phyloP scores from a whole-genome alignment of 805 yeast species.

The Metschnikowia cerradonensis region DNA sequence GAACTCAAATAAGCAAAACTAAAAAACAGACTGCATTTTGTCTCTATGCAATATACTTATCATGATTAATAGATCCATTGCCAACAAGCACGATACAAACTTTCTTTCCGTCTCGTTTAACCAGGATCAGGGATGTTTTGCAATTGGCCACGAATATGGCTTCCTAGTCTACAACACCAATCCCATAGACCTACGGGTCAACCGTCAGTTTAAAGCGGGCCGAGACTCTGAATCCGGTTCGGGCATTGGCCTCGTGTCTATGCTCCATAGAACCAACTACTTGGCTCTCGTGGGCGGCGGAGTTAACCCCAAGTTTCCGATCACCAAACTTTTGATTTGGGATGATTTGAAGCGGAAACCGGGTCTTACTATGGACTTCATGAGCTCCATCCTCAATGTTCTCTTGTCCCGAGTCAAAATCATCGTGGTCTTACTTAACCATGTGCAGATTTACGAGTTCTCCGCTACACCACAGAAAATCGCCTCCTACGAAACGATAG shows the following conservation, averaged over 20 bases:
- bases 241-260: constrained; percentile 73
- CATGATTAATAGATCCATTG: not conserved
- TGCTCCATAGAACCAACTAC: constrained; percentile 90
- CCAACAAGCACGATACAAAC: constrained; percentile 14
- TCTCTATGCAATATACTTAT: not conserved
- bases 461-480: constrained; percentile 72
- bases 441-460: constrained; percentile 74
- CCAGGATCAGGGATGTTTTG: constrained; percentile 88
- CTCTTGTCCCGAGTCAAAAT: constrained; percentile 71
- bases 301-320: constrained; percentile 67
- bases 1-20: not conserved
- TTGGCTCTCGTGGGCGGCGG: constrained; percentile 92
- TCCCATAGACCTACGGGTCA: constrained; percentile 75
- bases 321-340: constrained; percentile 83
- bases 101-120: constrained; percentile 68
- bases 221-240: constrained; percentile 21
- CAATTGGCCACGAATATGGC: constrained; percentile 75
- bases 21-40: not conserved
- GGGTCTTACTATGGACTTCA: constrained; percentile 70
- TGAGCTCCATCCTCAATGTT: constrained; percentile 70
- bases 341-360: constrained; percentile 80
- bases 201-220: constrained; percentile 42
- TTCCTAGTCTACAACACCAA: constrained; percentile 82
- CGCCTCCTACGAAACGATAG: constrained; percentile 59
- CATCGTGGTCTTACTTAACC: constrained; percentile 63